Percentiles rank a stretch among this genome's conserved stretches.
phyloP scores from a whole-genome alignment of 2,329 filamentous ascomycete species.

The Colletotrichum aenigma region DNA sequence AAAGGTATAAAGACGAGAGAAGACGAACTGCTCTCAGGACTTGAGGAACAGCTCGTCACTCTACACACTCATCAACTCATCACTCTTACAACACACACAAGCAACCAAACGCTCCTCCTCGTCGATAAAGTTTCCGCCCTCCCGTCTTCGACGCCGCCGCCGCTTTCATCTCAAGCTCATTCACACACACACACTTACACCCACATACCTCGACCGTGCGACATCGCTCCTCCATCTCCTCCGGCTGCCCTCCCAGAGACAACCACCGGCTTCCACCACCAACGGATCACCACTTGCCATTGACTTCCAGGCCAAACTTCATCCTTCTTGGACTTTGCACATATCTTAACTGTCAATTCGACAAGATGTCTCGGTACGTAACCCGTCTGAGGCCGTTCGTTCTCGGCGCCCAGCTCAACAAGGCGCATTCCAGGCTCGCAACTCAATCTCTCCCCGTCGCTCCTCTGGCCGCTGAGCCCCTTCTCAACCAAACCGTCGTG shows the following conservation, averaged over 20 bases:
- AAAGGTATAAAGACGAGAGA: neutral
- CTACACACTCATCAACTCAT: neutral
- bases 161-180: neutral
- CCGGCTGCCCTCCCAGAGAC: neutral
- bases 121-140: neutral
- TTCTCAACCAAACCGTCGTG: neutral
- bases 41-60: neutral
- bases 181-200: neutral
- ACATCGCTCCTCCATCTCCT: neutral
- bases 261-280: neutral
- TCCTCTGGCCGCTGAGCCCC: neutral
- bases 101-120: neutral
- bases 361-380: constrained; percentile 16
- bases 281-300: neutral
- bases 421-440: neutral
- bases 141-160: neutral
- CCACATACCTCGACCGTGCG: neutral
- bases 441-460: neutral
- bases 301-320: neutral
- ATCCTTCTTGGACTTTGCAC: neutral
- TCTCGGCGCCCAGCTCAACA: neutral
- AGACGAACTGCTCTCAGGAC: neutral
- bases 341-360: neutral
- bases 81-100: neutral
- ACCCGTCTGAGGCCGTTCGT: constrained; percentile 8